These are phyloP conservation scores for Hypoxylon lienhwacheense DNA, from an alignment of 495 filamentous ascomycete species.

Conservation along the genomic window DNA sequence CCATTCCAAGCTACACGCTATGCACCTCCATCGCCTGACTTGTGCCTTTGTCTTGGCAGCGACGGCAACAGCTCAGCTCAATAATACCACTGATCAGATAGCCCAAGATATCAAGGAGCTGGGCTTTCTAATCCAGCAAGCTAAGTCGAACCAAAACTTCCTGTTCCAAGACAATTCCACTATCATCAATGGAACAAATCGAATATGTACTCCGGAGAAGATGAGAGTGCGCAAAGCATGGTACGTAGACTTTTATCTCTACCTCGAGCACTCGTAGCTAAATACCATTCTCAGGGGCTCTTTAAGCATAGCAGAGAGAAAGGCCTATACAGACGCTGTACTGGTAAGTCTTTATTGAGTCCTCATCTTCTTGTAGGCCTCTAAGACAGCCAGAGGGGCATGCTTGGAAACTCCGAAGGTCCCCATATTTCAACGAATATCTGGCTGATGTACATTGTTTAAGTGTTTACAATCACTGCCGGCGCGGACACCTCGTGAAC, in stretches of 20 bases:
- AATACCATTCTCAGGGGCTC: slow-evolving; percentile 45
- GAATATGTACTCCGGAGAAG: slow-evolving; percentile 41
- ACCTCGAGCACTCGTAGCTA: not conserved
- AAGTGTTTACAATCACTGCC: slow-evolving; percentile 59
- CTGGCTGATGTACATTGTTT: not conserved
- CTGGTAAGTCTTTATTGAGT: slow-evolving; percentile 25
- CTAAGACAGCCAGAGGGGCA: too few relatives aligned
- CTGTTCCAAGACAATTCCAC: not conserved
- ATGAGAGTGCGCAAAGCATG: slow-evolving; percentile 52
- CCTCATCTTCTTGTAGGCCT: too few relatives aligned
- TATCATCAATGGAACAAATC: not conserved
- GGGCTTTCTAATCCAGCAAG: not conserved
- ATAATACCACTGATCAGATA: not conserved
- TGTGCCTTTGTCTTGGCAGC: not conserved
- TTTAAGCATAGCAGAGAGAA: slow-evolving; percentile 52
- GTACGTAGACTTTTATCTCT: slow-evolving; percentile 18
- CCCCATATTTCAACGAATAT: not conserved
- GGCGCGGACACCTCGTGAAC: slow-evolving; percentile 45
- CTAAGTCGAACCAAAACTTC: slow-evolving; percentile 1
- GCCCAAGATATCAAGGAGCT: not conserved
- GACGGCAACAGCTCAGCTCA: not conserved
- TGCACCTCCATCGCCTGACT: slow-evolving; percentile 2
- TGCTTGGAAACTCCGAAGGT: too few relatives aligned
- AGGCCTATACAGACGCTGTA: slow-evolving; percentile 63
- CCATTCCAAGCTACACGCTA: not conserved